Evolutionary conservation across 2,329 filamentous ascomycete genomes (phyloP).

Genomic region (Talaromyces piceae): DNA sequence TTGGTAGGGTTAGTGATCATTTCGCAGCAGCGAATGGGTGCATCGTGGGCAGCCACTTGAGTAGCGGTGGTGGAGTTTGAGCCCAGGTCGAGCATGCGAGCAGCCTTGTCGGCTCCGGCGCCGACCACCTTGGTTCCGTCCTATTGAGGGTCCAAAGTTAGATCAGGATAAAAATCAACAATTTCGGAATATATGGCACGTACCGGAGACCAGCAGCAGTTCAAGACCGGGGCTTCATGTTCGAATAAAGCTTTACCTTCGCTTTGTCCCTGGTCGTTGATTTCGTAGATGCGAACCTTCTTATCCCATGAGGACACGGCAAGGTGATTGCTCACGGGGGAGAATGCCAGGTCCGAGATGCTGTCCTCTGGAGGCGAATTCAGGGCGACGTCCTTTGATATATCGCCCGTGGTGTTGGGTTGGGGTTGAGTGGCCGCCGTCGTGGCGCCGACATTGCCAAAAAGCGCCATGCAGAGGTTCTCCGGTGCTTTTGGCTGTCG

Average conservation of each 20-base stretch:
- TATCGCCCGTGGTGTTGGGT: slow-evolving; percentile 76
- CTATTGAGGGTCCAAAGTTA: slow-evolving; percentile 39
- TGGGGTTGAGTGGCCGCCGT: slow-evolving; percentile 39
- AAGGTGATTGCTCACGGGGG: slow-evolving; percentile 67
- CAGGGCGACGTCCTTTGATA: slow-evolving; percentile 79
- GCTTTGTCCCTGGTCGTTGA: slow-evolving; percentile 67
- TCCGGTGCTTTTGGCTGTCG: neutral
- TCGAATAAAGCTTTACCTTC: slow-evolving; percentile 81
- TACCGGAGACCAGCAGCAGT: slow-evolving; percentile 83
- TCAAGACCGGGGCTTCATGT: slow-evolving; percentile 76
- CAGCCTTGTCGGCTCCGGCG: slow-evolving; percentile 82
- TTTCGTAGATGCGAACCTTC: slow-evolving; percentile 94
- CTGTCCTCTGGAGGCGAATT: slow-evolving; percentile 75
- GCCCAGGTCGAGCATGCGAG: slow-evolving; percentile 77
- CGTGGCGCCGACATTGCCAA: slow-evolving; percentile 44
- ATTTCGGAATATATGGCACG: slow-evolving; percentile 21
- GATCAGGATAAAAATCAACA: neutral
- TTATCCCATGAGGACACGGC: slow-evolving; percentile 95
- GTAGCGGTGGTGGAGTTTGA: slow-evolving; percentile 46
- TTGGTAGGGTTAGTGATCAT: slow-evolving; percentile 60
- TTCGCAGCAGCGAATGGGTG: slow-evolving; percentile 68
- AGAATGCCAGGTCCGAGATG: slow-evolving; percentile 82
- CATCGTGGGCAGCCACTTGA: slow-evolving; percentile 78
- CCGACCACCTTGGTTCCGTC: slow-evolving; percentile 86
- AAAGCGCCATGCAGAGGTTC: slow-evolving; percentile 37